Evolutionary conservation across 2,329 filamentous ascomycete genomes (phyloP).

Genomic region (Calonectria honghensis): DNA sequence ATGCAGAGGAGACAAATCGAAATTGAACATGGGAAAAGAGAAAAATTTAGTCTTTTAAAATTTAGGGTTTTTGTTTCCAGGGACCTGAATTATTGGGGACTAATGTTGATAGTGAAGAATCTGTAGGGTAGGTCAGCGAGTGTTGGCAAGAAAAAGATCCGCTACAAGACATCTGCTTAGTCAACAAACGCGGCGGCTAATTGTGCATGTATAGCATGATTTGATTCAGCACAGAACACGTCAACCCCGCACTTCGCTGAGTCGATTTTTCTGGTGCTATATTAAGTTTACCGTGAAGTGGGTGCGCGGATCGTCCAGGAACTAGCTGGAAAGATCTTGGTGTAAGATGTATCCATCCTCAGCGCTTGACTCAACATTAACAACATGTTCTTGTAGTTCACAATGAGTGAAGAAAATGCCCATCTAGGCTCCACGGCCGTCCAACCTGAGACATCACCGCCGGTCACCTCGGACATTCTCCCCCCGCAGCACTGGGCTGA

Average conservation of each 20-base stretch:
- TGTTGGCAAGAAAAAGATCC: neutral
- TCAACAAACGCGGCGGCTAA: neutral
- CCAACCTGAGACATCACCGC: slow-evolving; percentile 9
- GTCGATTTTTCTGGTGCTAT: neutral
- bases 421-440: slow-evolving; percentile 7
- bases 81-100: no score
- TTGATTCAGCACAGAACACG: neutral
- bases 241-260: slow-evolving; percentile 6
- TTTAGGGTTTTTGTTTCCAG: no score
- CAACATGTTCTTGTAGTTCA: neutral
- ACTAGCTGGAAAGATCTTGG: neutral
- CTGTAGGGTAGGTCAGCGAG: neutral
- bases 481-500: slow-evolving; percentile 49
- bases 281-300: slow-evolving; percentile 1
- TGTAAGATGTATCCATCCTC: neutral
- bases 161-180: neutral
- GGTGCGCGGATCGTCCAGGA: neutral
- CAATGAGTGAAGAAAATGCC: slow-evolving; percentile 23
- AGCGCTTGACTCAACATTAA: neutral
- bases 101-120: neutral
- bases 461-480: slow-evolving; percentile 34
- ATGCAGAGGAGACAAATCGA: no score
- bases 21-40: no score
- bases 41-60: no score
- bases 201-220: neutral